phyloP scores from a whole-genome alignment of 1,139 yeast genomes.

The Pneumocystis carinii region DNA sequence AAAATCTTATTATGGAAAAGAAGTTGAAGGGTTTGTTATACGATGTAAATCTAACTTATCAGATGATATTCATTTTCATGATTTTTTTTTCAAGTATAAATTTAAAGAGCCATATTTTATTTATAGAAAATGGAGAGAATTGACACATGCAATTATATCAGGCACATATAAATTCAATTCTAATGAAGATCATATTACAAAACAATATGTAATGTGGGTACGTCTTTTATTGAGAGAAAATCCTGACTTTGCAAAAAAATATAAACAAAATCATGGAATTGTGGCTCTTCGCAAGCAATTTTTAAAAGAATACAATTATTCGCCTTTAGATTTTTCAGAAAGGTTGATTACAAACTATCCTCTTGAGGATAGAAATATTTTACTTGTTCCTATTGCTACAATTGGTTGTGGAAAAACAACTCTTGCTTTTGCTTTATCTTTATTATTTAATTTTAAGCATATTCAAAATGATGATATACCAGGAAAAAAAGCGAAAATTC shows the following conservation, averaged over 20 bases:
- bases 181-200: conserved; percentile 42
- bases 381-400: conserved; percentile 72
- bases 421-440: conserved; percentile 43
- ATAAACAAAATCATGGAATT: conserved; percentile 50
- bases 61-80: conserved; percentile 18
- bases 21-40: conserved; percentile 87
- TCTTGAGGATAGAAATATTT: conserved; percentile 13
- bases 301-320: conserved; percentile 34
- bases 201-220: conserved; percentile 54
- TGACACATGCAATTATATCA: conserved; percentile 47
- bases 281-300: conserved; percentile 53
- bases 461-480: conserved; percentile 74
- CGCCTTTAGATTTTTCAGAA: conserved; percentile 30
- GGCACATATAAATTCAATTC: conserved; percentile 30
- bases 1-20: conserved; percentile 57
- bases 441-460: conserved; percentile 52
- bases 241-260: conserved; percentile 34
- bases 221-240: conserved; percentile 19
- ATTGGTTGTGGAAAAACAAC: conserved; percentile 96
- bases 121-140: conserved; percentile 84
- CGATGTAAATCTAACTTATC: conserved; percentile 34
- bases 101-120: conserved; percentile 89
- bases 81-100: conserved; percentile 79
- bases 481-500: conserved; percentile 24
- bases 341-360: conserved; percentile 1